Base-by-base conservation (phyloP, 2,329 filamentous ascomycete genomes). In the Cladophialophora chaetospira region DNA sequence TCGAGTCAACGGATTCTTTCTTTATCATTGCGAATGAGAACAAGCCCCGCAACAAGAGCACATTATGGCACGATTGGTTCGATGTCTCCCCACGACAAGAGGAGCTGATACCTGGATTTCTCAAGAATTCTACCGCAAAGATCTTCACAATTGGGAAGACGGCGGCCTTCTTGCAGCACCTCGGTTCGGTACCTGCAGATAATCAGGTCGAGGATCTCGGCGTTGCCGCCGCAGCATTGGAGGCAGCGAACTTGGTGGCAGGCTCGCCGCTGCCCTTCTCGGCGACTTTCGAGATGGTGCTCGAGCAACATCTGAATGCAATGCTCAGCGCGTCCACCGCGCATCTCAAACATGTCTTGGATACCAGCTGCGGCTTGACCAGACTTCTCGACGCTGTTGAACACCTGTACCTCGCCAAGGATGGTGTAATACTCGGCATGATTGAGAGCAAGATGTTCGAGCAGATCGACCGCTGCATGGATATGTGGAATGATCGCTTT, bases 401-500 rank as follows among this genome's bases (percentile, higher is more conserved):
- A 29, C 75, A 81, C 35, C 74, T 97, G 13, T 97, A 91, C 69
- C 79, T 96, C 19, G 88, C 88, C 72, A 83, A 82, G 13, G 86
- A 97, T 65, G 89, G 91, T 1, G 81, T 84, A 1, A 75, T 85
- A 0, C 82, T 87, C 1, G 82, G 87, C 44, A 72, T 75, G 0
- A 87, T 96, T 64, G 82, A 87, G 10, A 79, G 80, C 23, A 81
- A 82, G 10, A 71, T 97, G 1, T 96, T 96, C 67, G 82, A 86
- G 53, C 85, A 88, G 46, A 81, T 97, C 42, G 88, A 94, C 63
- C 77, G 71, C 46, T 73, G 74, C 10, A 72, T 79, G 75, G 68
- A 71, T 68, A 72, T 72, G 31, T 97, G 91, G 92, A 86, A 87
- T 60, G 91, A 97, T 69, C 83, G 86, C 17, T 96, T 93, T 67